Evolutionary conservation across 768 basidiomycete genomes (phyloP).

Genomic region (Lactarius tabidus): DNA sequence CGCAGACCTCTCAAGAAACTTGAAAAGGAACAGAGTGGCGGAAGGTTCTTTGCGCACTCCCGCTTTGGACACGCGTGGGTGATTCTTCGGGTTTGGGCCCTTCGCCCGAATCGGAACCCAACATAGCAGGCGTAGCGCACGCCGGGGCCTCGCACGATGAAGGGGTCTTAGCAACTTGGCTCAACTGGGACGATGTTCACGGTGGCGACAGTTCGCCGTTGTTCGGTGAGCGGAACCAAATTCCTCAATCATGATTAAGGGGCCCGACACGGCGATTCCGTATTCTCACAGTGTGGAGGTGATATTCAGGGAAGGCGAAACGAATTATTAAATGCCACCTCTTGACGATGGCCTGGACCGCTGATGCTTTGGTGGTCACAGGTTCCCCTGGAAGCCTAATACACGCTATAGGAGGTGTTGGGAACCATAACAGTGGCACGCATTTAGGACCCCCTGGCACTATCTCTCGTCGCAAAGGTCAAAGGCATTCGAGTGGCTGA

Average conservation of each 20-base stretch:
- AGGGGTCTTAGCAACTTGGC: background rate
- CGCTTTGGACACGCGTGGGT: background rate
- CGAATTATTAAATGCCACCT: background rate
- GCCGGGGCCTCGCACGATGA: background rate
- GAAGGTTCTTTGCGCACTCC: constrained; percentile 13
- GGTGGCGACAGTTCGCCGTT: background rate
- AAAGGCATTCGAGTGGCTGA: background rate
- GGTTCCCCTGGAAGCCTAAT: constrained; percentile 9
- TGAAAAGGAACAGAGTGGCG: background rate
- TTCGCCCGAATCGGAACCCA: background rate
- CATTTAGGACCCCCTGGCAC: background rate
- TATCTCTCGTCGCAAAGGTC: background rate
- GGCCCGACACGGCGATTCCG: background rate
- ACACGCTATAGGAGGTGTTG: background rate
- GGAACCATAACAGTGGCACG: background rate
- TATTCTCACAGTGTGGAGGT: background rate
- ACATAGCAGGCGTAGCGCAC: background rate
- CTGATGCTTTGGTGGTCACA: background rate
- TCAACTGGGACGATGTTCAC: background rate
- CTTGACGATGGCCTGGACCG: background rate
- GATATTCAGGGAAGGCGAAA: background rate
- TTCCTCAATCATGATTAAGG: background rate
- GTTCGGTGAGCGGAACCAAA: background rate
- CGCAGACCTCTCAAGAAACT: background rate
- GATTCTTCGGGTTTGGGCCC: background rate